Conservation (phyloP, 2,329 filamentous ascomycete genomes). For the Aspergillus quadricinctus region DNA sequence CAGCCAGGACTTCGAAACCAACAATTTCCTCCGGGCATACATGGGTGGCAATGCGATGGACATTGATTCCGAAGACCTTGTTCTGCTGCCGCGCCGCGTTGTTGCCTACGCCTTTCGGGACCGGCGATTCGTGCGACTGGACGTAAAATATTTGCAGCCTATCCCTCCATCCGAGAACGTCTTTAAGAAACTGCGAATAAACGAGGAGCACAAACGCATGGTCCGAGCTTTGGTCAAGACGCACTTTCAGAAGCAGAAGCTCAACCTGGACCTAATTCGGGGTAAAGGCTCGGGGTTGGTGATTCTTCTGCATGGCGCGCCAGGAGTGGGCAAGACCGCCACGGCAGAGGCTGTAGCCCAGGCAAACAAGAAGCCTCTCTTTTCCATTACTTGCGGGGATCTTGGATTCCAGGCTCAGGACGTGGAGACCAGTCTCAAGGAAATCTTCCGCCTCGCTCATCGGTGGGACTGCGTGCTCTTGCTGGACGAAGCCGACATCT, state of each 20-base stretch:
- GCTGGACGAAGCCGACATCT: conserved; percentile 18
- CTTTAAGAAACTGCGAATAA: conserved; percentile 4
- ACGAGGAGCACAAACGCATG: conserved; percentile 5
- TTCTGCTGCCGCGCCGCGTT: conserved; percentile 3
- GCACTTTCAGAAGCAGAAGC: conserved; percentile 3
- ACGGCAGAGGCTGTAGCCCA: conserved; percentile 1
- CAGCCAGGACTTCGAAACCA: neutral
- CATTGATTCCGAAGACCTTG: neutral
- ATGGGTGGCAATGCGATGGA: neutral
- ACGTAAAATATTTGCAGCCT: conserved; percentile 1
- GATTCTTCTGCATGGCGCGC: neutral
- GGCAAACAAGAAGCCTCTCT: neutral
- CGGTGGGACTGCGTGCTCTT: conserved; percentile 25
- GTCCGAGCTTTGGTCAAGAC: conserved; percentile 4
- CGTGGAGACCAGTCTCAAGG: conserved; percentile 40
- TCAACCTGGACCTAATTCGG: conserved; percentile 1
- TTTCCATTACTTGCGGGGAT: conserved; percentile 38
- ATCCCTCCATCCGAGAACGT: conserved; percentile 1
- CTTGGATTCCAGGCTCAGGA: conserved; percentile 41
- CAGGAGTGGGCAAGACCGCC: conserved; percentile 1
- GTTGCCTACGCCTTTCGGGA: conserved; percentile 7
- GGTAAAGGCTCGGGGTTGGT: conserved; percentile 1
- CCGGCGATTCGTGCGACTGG: conserved; percentile 6
- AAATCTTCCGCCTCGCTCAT: conserved; percentile 43
- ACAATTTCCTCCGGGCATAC: conserved; percentile 1